Base-by-base conservation (phyloP, 192 early-diverging fungal genomes). In the Rhizophagus clarus region DNA sequence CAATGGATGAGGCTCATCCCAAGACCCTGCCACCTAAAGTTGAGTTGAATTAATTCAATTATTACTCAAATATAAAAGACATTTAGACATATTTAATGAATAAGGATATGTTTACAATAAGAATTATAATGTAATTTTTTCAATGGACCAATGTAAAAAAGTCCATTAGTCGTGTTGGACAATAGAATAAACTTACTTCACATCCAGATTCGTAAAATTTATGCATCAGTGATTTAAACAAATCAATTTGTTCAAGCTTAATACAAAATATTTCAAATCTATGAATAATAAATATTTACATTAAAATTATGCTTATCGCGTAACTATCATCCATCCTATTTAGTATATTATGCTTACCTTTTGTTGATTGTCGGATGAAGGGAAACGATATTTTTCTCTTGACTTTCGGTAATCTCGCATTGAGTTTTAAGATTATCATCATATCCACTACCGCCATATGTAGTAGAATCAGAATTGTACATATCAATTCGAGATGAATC, bases 191-290 rank as follows among this genome's bases (percentile, higher is more conserved):
- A 31, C 29, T 15, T 31, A 66, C 63, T 31, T 4, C 0, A 56
- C 3, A 1, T 15, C 4, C 28, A 31, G 63, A 12, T 28, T 66
- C 17, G 4, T 12, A 66, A 17, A 31, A 66, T 32, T 66, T 31
- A 12, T 11, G 24, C 11, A 66, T 26, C 17, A 66, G 28, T 14
- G 2, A 31, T 66, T 66, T 66, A 31, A 66, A 15, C 14, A 15
- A 26, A 15, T 66, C 63, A 66, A 11, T 14, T 66, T 31, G 24
- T 15, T 4, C 63, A 31, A 66, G 63, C 3, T 66, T 66, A 66
- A 26, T 31, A 31, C 24, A 66, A 66, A 66, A 66, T 24, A 66
- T 29, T 66, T 66, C 63, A 4, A 66, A 31, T 66, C 63, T 66
- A 66, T 31, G 62, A 3, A n/a, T 26, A 32, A 14, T 56, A 56